These are phyloP conservation scores for Aspergillus kassunensis DNA, from an alignment of 495 filamentous ascomycete genomes.

Conservation along the genomic window DNA sequence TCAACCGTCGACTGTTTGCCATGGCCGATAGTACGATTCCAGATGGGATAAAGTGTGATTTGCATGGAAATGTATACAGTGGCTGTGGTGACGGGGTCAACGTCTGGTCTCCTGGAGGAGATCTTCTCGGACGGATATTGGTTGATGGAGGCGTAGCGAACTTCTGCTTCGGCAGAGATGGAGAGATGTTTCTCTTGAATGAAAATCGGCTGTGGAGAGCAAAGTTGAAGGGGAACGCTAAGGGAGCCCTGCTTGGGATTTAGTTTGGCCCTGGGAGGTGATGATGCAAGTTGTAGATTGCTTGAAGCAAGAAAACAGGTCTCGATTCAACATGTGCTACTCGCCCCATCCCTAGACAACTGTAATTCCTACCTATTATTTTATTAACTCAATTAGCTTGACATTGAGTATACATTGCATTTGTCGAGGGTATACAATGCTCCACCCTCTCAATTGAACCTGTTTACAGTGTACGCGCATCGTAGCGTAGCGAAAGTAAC, in stretches of 20 bases:
- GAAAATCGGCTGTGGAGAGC: constrained; percentile 39
- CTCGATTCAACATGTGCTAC: too few relatives aligned
- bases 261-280: not conserved
- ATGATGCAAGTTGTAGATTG: too few relatives aligned
- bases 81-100: constrained; percentile 60
- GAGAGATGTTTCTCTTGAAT: constrained; percentile 39
- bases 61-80: constrained; percentile 56
- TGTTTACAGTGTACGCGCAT: too few relatives aligned
- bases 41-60: constrained; percentile 59
- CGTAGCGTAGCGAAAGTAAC: too few relatives aligned
- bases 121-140: constrained; percentile 53
- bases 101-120: constrained; percentile 55
- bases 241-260: constrained; percentile 20
- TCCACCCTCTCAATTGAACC: too few relatives aligned
- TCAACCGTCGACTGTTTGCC: constrained; percentile 54
- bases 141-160: constrained; percentile 38
- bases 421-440: too few relatives aligned
- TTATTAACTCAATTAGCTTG: too few relatives aligned
- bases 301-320: too few relatives aligned
- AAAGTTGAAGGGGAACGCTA: constrained; percentile 26
- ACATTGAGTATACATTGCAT: too few relatives aligned
- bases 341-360: too few relatives aligned
- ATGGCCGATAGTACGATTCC: constrained; percentile 51
- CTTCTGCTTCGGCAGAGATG: constrained; percentile 42
- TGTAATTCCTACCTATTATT: too few relatives aligned